Conservation (phyloP, 345 rosid species). For the Syzygium aqueum region DNA sequence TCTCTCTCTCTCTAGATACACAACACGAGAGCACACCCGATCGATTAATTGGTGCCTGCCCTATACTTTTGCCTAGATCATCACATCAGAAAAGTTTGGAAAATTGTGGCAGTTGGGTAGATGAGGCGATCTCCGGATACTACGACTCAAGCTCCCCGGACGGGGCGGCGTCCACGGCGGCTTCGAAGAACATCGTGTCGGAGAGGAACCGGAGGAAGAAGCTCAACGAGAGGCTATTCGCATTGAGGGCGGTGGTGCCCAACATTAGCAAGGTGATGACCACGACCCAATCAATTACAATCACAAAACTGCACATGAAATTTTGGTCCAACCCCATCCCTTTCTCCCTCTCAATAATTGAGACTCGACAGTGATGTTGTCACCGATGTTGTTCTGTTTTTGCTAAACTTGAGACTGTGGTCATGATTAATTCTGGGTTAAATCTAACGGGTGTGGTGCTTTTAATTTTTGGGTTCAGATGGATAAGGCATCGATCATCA, state of each 20-base stretch:
- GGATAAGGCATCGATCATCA: slow-evolving; percentile 99
- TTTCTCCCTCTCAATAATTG: background rate
- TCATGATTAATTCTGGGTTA: background rate
- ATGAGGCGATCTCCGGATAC: slow-evolving; percentile 31
- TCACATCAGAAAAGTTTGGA: background rate
- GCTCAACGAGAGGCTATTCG: slow-evolving; percentile 81
- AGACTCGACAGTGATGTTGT: background rate
- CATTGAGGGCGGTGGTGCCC: slow-evolving; percentile 91
- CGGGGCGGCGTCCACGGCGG: slow-evolving; percentile 65
- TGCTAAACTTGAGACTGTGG: background rate
- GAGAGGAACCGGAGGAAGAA: slow-evolving; percentile 88
- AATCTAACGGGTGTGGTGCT: background rate
- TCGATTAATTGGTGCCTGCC: background rate
- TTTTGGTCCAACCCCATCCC: background rate
- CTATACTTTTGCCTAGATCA: background rate
- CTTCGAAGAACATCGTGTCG: slow-evolving; percentile 80
- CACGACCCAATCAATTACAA: background rate
- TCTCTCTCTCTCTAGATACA: background rate
- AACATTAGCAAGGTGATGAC: slow-evolving; percentile 69
- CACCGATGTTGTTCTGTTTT: background rate
- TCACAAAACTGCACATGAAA: background rate
- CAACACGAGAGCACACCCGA: background rate
- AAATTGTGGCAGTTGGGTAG: slow-evolving; percentile 4
- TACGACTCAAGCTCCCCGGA: slow-evolving; percentile 96
- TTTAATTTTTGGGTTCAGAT: slow-evolving; percentile 27